Percentiles rank a stretch among this genome's conserved stretches.
These are phyloP conservation scores for Suhomyces kilbournensis DNA, from an alignment of 805 yeast species.

Conservation along the genomic window DNA sequence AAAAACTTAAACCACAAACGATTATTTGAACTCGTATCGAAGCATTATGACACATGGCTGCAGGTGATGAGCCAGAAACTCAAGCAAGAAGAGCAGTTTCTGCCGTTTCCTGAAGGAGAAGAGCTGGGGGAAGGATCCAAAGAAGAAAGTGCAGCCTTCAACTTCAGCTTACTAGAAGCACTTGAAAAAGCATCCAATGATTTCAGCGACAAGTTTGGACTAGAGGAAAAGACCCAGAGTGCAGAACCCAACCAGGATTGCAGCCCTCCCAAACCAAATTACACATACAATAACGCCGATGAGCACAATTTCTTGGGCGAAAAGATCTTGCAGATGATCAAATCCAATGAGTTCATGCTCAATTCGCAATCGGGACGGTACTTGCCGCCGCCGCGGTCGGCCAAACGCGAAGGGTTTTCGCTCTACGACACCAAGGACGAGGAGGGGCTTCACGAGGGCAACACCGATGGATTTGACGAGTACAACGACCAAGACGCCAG, in stretches of 20 bases:
- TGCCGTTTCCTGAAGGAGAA: constrained; percentile 29
- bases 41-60: constrained; percentile 40
- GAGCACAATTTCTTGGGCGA: constrained; percentile 19
- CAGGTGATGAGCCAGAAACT: constrained; percentile 26
- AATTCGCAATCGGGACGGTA: constrained; percentile 2
- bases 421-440: constrained; percentile 39
- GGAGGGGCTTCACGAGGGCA: constrained; percentile 37
- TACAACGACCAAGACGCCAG: constrained; percentile 14
- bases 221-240: neutral
- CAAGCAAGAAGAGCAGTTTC: constrained; percentile 22
- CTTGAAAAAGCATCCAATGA: constrained; percentile 27
- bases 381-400: neutral
- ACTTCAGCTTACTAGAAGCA: constrained; percentile 29
- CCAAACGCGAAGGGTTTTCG: constrained; percentile 23
- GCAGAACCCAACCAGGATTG: no score
- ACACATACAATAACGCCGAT: neutral
- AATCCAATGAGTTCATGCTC: constrained; percentile 11
- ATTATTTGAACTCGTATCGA: constrained; percentile 30
- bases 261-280: neutral
- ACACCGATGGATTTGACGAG: constrained; percentile 18
- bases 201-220: constrained; percentile 10
- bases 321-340: constrained; percentile 24
- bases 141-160: constrained; percentile 20
- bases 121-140: constrained; percentile 1
- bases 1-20: constrained; percentile 20